Evolutionary conservation across 805 yeast genomes (phyloP), one percentile per base, ranked within the genome.

Genomic region (Candida ficus): DNA sequence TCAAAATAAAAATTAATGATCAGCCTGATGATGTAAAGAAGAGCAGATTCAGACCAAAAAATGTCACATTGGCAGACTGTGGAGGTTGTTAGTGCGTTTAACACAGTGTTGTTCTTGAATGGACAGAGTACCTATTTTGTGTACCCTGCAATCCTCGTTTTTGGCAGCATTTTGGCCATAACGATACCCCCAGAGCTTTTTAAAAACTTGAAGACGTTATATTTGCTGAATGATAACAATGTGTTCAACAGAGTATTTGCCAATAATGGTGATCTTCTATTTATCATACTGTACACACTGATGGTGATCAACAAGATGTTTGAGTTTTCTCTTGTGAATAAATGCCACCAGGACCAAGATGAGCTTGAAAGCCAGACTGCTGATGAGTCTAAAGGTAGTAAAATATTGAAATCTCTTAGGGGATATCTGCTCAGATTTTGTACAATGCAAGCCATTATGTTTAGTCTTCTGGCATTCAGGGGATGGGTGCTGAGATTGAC

Each of bases 211-310:
- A 41, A 41, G 30, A 41, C 44, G 13, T 29, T 41, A 16, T 31
- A 31, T 13, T 8, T 41, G 7, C 34, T 51, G 30, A 36, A 46
- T 7, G 47, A 49, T 9, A n/a, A 27, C 4, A 50, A 45, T 27
- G 7, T 42, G 4, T 29, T 49, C 27, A 52, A 53, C 35, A 12
- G 29, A 8, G 3, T 52, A 6, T 51, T 51, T 39, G 54, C 49
- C 2, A 41, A 49, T 9, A 39, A 50, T 32, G 52, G 53, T 1
- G 44, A 45, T 31, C 19, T 32, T 2, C 18, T 50, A 7, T 50
- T 40, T 33, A 41, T 43, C 4, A 27, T 38, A 2, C 16, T 49
- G 2, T 52, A 39, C 26, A 12, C 44, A 1, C n/a, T 47, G 33
- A 22, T 42, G 9, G 18, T 41, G n/a, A 9, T 29, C 7, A 30